Evolutionary conservation across 139 green algal genomes (phyloP).

Genomic region (Chlamydomonas asymmetrica): DNA sequence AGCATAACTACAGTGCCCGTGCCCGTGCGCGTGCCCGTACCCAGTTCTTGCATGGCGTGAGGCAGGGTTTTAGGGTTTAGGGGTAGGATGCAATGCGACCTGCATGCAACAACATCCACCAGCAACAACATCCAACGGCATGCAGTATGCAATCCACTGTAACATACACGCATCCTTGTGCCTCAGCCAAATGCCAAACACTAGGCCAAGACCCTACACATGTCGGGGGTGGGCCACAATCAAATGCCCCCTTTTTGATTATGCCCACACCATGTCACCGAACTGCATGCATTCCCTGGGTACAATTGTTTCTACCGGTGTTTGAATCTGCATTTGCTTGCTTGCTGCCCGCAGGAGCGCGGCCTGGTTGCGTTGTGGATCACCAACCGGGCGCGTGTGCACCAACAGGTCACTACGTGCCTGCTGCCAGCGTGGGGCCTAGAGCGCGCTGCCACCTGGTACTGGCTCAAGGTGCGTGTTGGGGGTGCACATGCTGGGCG

Average conservation of each 20-base stretch:
- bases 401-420: slow-evolving; percentile 64
- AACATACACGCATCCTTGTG: neutral
- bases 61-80: no score
- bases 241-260: neutral
- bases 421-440: slow-evolving; percentile 78
- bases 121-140: no score
- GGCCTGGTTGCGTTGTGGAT: slow-evolving; percentile 78
- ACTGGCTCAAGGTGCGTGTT: slow-evolving; percentile 70
- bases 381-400: slow-evolving; percentile 76
- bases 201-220: neutral
- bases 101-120: no score
- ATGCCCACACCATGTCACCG: neutral
- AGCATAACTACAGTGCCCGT: no score
- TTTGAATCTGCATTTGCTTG: neutral
- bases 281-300: no score
- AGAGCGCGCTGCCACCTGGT: slow-evolving; percentile 64
- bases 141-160: no score
- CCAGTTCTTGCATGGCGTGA: no score
- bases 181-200: neutral
- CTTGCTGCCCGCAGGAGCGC: slow-evolving; percentile 38
- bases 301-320: neutral
- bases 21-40: no score
- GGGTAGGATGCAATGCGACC: no score
- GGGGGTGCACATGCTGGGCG: neutral
- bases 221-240: no score